A percentile compares a stretch with the other conserved stretches of the same genome.
phyloP scores from a whole-genome alignment of 225 moss, liverwort and hornwort genomes.

The Sphagnum tenellum region DNA sequence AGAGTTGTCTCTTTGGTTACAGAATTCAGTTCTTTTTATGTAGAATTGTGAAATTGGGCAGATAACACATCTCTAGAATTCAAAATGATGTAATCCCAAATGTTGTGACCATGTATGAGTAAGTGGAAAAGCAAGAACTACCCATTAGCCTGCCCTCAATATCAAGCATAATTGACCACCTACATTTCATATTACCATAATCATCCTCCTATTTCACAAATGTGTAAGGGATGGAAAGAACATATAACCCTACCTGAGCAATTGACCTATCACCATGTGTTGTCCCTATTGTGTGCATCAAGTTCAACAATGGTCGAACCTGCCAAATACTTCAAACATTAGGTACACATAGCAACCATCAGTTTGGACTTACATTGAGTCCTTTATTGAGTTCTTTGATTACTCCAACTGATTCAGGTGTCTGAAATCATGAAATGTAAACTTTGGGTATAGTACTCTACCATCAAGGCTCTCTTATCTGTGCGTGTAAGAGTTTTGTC shows the following conservation, averaged over 20 bases:
- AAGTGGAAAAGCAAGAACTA: too few relatives aligned
- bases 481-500: constrained; percentile 54
- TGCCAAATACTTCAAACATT: constrained; percentile 10
- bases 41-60: too few relatives aligned
- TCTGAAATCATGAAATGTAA: background rate
- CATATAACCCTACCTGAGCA: constrained; percentile 44
- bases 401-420: background rate
- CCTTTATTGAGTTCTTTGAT: too few relatives aligned
- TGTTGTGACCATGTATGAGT: too few relatives aligned
- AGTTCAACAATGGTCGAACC: constrained; percentile 62
- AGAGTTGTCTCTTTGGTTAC: background rate
- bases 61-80: too few relatives aligned
- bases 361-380: background rate
- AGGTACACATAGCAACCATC: background rate
- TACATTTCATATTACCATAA: too few relatives aligned
- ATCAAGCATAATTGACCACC: too few relatives aligned
- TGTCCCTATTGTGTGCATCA: constrained; percentile 57
- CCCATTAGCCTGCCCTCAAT: too few relatives aligned
- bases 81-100: background rate
- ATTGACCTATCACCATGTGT: constrained; percentile 72
- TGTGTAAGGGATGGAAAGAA: background rate
- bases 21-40: too few relatives aligned
- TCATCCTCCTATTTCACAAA: too few relatives aligned
- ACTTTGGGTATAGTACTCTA: constrained; percentile 6
- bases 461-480: constrained; percentile 56